Base-by-base conservation (phyloP, 2,329 filamentous ascomycete species). In the Paramyrothecium roridum region DNA sequence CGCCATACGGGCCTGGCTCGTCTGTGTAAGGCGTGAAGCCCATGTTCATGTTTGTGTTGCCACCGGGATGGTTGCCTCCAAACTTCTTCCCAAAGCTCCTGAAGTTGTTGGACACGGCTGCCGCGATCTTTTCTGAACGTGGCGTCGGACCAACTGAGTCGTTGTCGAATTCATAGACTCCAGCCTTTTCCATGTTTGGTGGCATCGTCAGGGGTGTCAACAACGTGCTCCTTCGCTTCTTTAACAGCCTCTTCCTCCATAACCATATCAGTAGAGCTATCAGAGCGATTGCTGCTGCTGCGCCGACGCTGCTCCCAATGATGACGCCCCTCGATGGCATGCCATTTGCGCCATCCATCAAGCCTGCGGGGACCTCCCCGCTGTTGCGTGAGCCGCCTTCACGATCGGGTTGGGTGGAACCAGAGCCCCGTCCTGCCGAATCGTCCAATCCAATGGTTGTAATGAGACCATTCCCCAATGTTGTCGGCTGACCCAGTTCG, bases 1-100 rank as follows among this genome's bases (percentile, higher is more conserved):
- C 26, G 17, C 30, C 50, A 26, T 52, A 47, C 13, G 49, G 47
- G 10, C 45, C 43, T 26, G 52, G 50, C 13, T 23, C 54, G 4
- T 74, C 70, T 56, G 75, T 70, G 57, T 80, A 82, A 59, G 83
- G 81, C 10, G 81, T 82, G 60, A 79, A 80, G 8, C 80, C 78
- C 50, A 79, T 72, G 65, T 83, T 76, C 58, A 82, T 71, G 55
- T 82, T 76, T 30, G 82, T 75, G 49, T 65, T 69, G 48, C 53
- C 56, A 22, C 53, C 56, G 16, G 59, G 61, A 7, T 43, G 37
- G 37, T 30, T 30, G 17, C 53, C 56, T 34, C 56, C 58, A 21
- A 67, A 52, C 43, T 57, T 59, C 54, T 60, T 57, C 12, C 61
- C 60, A 45, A 65, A 57, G 48, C 63, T 64, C 54, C 64, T 66